Percentiles rank a stretch among this genome's conserved stretches.
Evolutionary conservation across 371 early-diverging fungal genomes (phyloP).

Genomic region (Mucor velutinosus): DNA sequence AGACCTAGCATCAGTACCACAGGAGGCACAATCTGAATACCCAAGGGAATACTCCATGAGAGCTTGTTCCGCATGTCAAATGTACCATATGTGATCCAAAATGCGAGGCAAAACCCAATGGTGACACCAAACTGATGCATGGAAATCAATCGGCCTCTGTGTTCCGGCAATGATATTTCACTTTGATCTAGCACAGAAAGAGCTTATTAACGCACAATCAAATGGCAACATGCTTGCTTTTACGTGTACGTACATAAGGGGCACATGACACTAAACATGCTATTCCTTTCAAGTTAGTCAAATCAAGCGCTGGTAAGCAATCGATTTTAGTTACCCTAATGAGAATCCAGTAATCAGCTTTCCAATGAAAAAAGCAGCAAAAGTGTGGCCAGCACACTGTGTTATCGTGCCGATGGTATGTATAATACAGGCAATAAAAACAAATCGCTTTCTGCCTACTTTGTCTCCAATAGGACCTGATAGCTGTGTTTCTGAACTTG

Average conservation of each 20-base stretch:
- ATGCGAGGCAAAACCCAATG: slow-evolving; percentile 51
- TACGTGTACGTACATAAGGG: not conserved
- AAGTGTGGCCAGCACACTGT: slow-evolving; percentile 55
- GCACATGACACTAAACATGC: not conserved
- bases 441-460: slow-evolving; percentile 40
- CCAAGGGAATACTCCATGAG: slow-evolving; percentile 73
- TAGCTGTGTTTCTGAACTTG: not conserved
- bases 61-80: slow-evolving; percentile 16
- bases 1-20: slow-evolving; percentile 63
- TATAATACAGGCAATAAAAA: slow-evolving; percentile 57
- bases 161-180: slow-evolving; percentile 81
- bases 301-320: not conserved
- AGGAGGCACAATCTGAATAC: slow-evolving; percentile 77
- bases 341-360: slow-evolving; percentile 71
- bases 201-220: not conserved
- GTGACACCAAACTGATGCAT: slow-evolving; percentile 92
- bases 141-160: slow-evolving; percentile 86
- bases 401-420: slow-evolving; percentile 74
- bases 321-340: slow-evolving; percentile 47
- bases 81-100: slow-evolving; percentile 46
- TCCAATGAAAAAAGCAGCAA: slow-evolving; percentile 64
- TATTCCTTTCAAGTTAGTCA: not conserved
- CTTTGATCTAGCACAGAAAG: slow-evolving; percentile 78
- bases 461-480: slow-evolving; percentile 41
- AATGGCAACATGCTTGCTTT: not conserved